A percentile compares a stretch with the other conserved stretches of the same genome.
phyloP scores from a whole-genome alignment of 495 filamentous ascomycete species.

The Tuber brumale region DNA sequence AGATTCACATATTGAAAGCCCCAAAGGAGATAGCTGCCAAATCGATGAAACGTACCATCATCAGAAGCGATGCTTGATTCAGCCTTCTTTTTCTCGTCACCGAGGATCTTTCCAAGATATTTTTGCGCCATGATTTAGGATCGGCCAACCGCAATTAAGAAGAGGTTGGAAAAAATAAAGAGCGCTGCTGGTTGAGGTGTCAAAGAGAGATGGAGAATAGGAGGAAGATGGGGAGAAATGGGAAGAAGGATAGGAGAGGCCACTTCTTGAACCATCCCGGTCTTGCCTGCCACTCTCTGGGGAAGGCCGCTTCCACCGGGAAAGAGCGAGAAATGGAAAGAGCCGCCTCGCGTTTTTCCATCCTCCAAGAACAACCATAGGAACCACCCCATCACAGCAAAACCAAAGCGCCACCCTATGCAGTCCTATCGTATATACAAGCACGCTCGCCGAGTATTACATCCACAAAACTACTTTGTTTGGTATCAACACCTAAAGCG shows the following conservation, averaged over 20 bases:
- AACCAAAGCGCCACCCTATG: background rate
- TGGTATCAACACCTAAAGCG: background rate
- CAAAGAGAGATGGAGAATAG: background rate
- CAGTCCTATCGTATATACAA: background rate
- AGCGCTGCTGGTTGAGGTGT: background rate
- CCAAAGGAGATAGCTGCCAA: slow-evolving; percentile 7
- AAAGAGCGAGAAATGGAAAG: background rate
- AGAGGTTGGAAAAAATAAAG: background rate
- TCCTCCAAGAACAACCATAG: background rate
- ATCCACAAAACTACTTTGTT: background rate
- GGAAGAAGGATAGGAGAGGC: slow-evolving; percentile 3
- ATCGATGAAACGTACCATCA: slow-evolving; percentile 24
- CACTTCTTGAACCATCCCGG: background rate
- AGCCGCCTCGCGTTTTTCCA: background rate
- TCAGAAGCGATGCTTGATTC: slow-evolving; percentile 18
- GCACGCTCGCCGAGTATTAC: background rate
- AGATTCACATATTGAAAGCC: slow-evolving; percentile 22
- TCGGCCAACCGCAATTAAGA: slow-evolving; percentile 14
- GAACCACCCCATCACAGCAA: background rate
- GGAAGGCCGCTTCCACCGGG: too few species aligned
- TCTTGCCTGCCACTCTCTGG: background rate
- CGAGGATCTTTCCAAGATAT: slow-evolving; percentile 31
- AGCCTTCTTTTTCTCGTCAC: slow-evolving; percentile 31
- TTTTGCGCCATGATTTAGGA: slow-evolving; percentile 26
- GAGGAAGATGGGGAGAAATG: background rate